These are phyloP conservation scores for Chalciporus piperatus DNA, from an alignment of 768 basidiomycete species.

Conservation along the genomic window DNA sequence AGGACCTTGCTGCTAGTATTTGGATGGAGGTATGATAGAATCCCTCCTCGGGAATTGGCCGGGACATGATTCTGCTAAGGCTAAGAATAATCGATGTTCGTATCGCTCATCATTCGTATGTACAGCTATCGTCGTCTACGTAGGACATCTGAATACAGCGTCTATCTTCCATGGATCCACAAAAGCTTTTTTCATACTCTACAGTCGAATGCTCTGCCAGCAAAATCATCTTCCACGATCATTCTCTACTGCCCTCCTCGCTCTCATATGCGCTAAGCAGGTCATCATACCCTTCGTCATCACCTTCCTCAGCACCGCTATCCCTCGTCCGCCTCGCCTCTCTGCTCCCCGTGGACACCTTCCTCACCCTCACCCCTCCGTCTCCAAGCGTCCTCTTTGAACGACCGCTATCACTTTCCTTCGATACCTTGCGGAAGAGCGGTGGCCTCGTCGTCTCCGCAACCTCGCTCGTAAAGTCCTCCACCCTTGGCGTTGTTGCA, in stretches of 20 bases:
- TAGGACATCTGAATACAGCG: no score
- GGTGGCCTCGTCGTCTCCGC: conserved; percentile 26
- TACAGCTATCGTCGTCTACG: no score
- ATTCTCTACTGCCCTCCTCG: conserved; percentile 49
- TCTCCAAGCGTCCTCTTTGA: conserved; percentile 41
- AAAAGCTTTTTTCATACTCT: no score
- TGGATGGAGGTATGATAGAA: conserved; percentile 30
- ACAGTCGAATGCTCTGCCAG: not conserved
- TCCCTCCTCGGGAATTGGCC: no score
- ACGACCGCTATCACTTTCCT: conserved; percentile 27
- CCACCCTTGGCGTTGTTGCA: conserved; percentile 55
- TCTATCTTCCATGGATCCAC: no score
- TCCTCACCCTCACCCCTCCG: conserved; percentile 37
- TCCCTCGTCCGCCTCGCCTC: conserved; percentile 43
- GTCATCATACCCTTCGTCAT: conserved; percentile 74
- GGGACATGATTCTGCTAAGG: no score
- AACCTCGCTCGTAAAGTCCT: conserved; percentile 41
- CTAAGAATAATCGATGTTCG: no score
- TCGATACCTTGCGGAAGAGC: conserved; percentile 28
- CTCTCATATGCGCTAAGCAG: conserved; percentile 80
- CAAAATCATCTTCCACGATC: conserved; percentile 1
- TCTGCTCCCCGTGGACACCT: conserved; percentile 44
- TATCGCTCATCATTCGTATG: no score
- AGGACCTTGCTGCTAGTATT: conserved; percentile 35
- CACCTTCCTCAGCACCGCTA: conserved; percentile 73